A percentile compares a stretch with the other conserved stretches of the same genome.
phyloP scores from a whole-genome alignment of 2,329 filamentous ascomycete species.

The Nannizziopsis arthrosporioides region DNA sequence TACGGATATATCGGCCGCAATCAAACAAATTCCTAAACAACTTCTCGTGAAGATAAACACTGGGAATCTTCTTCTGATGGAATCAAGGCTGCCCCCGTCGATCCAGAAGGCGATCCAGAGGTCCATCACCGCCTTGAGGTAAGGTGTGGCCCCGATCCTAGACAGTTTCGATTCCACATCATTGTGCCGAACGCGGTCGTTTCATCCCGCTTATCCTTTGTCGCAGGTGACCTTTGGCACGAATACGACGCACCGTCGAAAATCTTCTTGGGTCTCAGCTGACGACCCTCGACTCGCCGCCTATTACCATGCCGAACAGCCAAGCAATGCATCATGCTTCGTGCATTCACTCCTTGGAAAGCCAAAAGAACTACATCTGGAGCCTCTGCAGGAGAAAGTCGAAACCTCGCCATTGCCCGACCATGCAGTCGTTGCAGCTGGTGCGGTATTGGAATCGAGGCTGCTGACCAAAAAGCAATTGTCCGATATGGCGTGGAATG shows the following conservation, averaged over 20 bases:
- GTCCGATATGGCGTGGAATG: slow-evolving; percentile 93
- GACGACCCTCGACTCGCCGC: slow-evolving; percentile 31
- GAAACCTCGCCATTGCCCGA: slow-evolving; percentile 8
- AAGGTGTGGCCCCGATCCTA: not conserved
- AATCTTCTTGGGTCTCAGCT: slow-evolving; percentile 46
- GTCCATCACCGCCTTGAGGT: slow-evolving; percentile 7
- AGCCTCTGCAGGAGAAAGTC: slow-evolving; percentile 14
- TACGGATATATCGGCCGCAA: not conserved
- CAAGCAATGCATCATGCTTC: slow-evolving; percentile 36
- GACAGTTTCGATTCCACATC: not conserved
- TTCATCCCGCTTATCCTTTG: not conserved
- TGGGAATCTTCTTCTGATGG: not conserved
- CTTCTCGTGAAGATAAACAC: no score
- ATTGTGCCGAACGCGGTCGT: not conserved
- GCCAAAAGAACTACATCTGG: slow-evolving; percentile 16
- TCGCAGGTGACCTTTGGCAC: slow-evolving; percentile 34
- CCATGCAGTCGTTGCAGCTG: slow-evolving; percentile 19
- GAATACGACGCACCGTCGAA: slow-evolving; percentile 43
- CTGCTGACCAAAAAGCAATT: slow-evolving; percentile 89
- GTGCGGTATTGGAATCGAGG: slow-evolving; percentile 49
- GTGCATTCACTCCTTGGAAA: slow-evolving; percentile 48
- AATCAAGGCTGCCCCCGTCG: slow-evolving; percentile 1
- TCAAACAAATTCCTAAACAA: not conserved
- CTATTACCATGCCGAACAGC: slow-evolving; percentile 26
- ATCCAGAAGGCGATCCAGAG: slow-evolving; percentile 3